Evolutionary conservation across 257 asterid genomes (phyloP), one percentile per base, ranked within the genome.

Genomic region (Fraxinus anomala): DNA sequence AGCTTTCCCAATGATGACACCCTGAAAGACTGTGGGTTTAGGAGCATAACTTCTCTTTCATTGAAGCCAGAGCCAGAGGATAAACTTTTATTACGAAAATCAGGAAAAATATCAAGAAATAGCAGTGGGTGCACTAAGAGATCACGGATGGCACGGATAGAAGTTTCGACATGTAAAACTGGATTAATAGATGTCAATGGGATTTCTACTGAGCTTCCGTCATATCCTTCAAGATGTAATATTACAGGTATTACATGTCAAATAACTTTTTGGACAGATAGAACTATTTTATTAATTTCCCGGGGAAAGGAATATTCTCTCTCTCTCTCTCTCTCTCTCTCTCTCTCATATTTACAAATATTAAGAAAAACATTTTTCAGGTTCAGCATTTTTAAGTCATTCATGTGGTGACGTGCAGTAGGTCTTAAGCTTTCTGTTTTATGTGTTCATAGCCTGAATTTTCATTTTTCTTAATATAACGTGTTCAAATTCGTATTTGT

Each of bases 111-210:
- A 72, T 83, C 84, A 47, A 88, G 93, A 82, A 83, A 80, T 28
- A 88, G 78, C 80, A 75, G 80, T 83, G 85, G 88, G 77, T 78
- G 73, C 85, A 72, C 81, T 79, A 93, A 90, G 89, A 89, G 88
- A 77, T 86, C 92, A 73, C 83, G 97, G 87, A 80, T 82, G 79
- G 80, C 77, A 33, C 87, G 83, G 70, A 72, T 83, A 83, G 92
- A 89, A 70, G 77, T 79, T 74, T 84, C 91, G 70, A 70, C 82
- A 74, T 33, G 77, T 74, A 89, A 86, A 83, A 49, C 80, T 74
- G 92, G 87, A 75, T 80, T 81, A 65, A 86, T 74, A 75, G 88
- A 83, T 79, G 84, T 74, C 70, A 88, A 88, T 40, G 86, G 90
- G 77, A 63, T 74, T 73, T 74, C 86, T 73, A 79, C 83, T 19